A percentile compares a stretch with the other conserved stretches of the same genome.
Evolutionary conservation across 768 basidiomycete species (phyloP).

Genomic region (Solioccasus polychromus): DNA sequence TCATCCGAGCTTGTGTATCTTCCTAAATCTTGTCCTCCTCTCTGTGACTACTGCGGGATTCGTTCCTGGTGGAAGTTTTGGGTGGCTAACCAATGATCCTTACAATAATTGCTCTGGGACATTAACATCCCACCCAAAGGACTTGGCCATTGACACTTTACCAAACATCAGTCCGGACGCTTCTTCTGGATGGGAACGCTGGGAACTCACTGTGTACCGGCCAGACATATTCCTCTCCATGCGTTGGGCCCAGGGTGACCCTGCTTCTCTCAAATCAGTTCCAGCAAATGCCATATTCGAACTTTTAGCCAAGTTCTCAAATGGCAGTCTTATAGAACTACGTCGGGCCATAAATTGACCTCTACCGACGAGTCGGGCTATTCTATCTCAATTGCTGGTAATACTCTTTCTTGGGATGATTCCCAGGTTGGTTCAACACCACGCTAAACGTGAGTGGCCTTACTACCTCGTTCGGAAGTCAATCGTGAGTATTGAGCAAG

Average conservation of each 20-base stretch:
- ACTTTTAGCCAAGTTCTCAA: slow-evolving; percentile 10
- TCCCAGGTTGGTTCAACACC: slow-evolving; percentile 15
- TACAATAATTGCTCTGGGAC: too few species aligned
- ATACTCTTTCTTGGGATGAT: slow-evolving; percentile 13
- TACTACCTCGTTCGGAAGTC: slow-evolving; percentile 2
- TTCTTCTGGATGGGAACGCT: slow-evolving; percentile 5
- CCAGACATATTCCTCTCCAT: slow-evolving; percentile 12
- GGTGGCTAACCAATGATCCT: too few species aligned
- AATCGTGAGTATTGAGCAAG: background rate
- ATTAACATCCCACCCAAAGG: slow-evolving; percentile 2
- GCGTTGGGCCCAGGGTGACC: slow-evolving; percentile 14
- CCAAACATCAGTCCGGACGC: slow-evolving; percentile 9
- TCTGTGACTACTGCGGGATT: too few species aligned
- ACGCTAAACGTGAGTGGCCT: slow-evolving; percentile 6
- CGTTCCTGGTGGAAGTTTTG: too few species aligned
- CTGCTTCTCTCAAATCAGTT: slow-evolving; percentile 1
- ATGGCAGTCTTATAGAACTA: slow-evolving; percentile 4
- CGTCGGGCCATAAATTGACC: slow-evolving; percentile 7
- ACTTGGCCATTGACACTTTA: slow-evolving; percentile 10
- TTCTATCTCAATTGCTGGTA: slow-evolving; percentile 11
- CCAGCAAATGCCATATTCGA: slow-evolving; percentile 8
- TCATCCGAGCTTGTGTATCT: too few species aligned
- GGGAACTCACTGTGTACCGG: slow-evolving; percentile 13
- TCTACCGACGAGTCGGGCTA: slow-evolving; percentile 8
- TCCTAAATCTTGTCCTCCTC: too few species aligned